These are phyloP conservation scores for Arthrinium puccinioides DNA, from an alignment of 2,329 filamentous ascomycete genomes.

Conservation along the genomic window DNA sequence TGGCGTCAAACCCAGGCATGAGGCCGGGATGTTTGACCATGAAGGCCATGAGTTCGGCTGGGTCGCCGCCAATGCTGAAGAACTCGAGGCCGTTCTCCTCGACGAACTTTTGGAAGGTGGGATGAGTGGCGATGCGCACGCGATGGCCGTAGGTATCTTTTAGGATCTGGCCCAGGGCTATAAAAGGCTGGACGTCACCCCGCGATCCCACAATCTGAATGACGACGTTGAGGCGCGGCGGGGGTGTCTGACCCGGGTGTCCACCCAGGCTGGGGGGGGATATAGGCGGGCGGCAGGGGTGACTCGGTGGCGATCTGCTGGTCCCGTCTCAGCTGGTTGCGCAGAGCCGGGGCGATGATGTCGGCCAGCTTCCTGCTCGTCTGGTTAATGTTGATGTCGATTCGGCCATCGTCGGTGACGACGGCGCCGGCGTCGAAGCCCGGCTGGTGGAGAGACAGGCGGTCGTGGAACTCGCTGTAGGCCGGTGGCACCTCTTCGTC, in stretches of 20 bases:
- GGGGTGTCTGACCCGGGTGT: slow-evolving; percentile 37
- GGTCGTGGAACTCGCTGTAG: slow-evolving; percentile 50
- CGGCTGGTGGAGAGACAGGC: slow-evolving; percentile 52
- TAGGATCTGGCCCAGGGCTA: slow-evolving; percentile 45
- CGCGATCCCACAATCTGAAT: slow-evolving; percentile 46
- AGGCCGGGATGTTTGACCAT: slow-evolving; percentile 73
- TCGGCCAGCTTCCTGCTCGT: slow-evolving; percentile 58
- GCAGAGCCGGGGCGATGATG: slow-evolving; percentile 58
- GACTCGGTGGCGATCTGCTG: slow-evolving; percentile 20
- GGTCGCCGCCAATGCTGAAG: slow-evolving; percentile 50
- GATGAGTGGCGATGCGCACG: slow-evolving; percentile 50
- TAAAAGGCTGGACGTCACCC: slow-evolving; percentile 52
- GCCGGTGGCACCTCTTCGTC: slow-evolving; percentile 42
- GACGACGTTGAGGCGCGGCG: slow-evolving; percentile 39
- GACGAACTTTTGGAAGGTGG: slow-evolving; percentile 46
- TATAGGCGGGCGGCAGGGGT: slow-evolving; percentile 59
- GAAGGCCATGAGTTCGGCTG: slow-evolving; percentile 45
- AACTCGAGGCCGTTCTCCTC: slow-evolving; percentile 46
- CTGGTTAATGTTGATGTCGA: slow-evolving; percentile 75
- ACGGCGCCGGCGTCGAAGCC: slow-evolving; percentile 56
- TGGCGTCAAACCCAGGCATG: slow-evolving; percentile 62
- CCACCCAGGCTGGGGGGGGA: slow-evolving; percentile 67
- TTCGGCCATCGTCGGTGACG: slow-evolving; percentile 63
- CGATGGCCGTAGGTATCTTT: slow-evolving; percentile 42
- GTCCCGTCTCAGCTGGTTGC: slow-evolving; percentile 47